Percentiles rank a stretch among this genome's conserved stretches.
phyloP scores from a whole-genome alignment of 108 stramenopile genomes.

The Cafeteria roenbergensis region DNA sequence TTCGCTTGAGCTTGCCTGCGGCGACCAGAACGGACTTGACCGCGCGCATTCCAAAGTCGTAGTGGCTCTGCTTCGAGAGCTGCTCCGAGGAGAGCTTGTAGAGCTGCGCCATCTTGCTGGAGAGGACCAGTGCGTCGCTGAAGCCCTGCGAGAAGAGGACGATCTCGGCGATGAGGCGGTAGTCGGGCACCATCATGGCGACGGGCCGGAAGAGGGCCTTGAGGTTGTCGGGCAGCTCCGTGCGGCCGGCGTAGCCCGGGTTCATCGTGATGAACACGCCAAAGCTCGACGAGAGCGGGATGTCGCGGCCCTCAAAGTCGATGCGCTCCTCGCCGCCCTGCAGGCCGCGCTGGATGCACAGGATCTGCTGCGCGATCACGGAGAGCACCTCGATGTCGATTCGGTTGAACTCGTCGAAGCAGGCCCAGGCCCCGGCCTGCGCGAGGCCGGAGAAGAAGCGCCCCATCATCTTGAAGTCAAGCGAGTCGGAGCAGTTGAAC shows the following conservation, averaged over 20 bases:
- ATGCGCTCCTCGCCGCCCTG: constrained; percentile 25
- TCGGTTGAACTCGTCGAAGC: constrained; percentile 53
- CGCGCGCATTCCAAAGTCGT: constrained; percentile 57
- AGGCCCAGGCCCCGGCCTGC: constrained; percentile 46
- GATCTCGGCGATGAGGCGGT: constrained; percentile 48
- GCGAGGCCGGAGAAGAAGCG: constrained; percentile 51
- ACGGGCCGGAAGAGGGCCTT: constrained; percentile 49
- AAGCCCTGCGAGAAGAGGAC: constrained; percentile 47
- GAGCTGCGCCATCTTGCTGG: constrained; percentile 54
- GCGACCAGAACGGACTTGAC: constrained; percentile 54
- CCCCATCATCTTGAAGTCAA: constrained; percentile 52
- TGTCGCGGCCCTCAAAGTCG: constrained; percentile 48
- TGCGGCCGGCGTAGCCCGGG: constrained; percentile 41
- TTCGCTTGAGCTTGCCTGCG: constrained; percentile 51
- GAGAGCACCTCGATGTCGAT: constrained; percentile 51
- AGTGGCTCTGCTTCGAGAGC: constrained; percentile 51
- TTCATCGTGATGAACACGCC: constrained; percentile 56
- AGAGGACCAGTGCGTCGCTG: constrained; percentile 43
- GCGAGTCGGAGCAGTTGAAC: constrained; percentile 55
- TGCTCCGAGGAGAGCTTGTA: constrained; percentile 53
- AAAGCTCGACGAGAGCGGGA: constrained; percentile 38
- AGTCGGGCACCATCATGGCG: constrained; percentile 53
- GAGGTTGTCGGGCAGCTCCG: constrained; percentile 45
- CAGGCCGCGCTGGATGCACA: constrained; percentile 52
- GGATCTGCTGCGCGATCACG: constrained; percentile 55